phyloP scores from a whole-genome alignment of 1,284 basidiomycete genomes.

The Peniophora sp. region DNA sequence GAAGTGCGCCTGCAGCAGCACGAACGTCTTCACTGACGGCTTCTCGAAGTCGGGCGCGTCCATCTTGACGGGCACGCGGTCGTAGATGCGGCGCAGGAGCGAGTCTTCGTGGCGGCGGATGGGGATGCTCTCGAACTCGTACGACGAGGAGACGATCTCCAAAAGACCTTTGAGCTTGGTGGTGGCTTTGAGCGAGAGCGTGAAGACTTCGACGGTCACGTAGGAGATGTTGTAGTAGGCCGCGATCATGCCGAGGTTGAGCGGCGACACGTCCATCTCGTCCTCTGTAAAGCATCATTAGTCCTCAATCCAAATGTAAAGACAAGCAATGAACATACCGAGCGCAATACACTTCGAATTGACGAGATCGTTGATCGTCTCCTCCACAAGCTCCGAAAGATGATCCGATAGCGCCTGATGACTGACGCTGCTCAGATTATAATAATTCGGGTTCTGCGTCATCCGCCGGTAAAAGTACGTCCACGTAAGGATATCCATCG shows the following conservation, averaged over 20 bases:
- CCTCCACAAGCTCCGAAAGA: conserved; percentile 93
- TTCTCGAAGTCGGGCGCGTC: conserved; percentile 81
- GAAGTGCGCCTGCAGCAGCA: conserved; percentile 96
- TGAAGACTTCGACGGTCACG: conserved; percentile 95
- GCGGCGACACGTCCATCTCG: conserved; percentile 87
- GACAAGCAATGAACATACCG: conserved; percentile 37
- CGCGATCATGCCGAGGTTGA: conserved; percentile 95
- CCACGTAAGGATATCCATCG: conserved; percentile 92
- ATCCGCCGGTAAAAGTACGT: conserved; percentile 95
- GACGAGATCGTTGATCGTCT: conserved; percentile 84
- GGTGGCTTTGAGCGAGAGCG: conserved; percentile 88
- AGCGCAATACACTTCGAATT: conserved; percentile 94
- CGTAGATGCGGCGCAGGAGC: conserved; percentile 83
- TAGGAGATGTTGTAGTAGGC: conserved; percentile 91
- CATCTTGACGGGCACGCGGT: conserved; percentile 96
- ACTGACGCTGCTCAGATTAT: conserved; percentile 89
- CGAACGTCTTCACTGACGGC: conserved; percentile 97
- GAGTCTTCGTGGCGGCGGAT: conserved; percentile 89
- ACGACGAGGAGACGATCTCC: conserved; percentile 93
- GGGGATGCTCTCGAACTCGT: conserved; percentile 93
- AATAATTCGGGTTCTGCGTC: conserved; percentile 94
- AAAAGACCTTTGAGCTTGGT: conserved; percentile 97
- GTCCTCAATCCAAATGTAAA: background rate
- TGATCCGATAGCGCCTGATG: conserved; percentile 93
- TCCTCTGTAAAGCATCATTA: conserved; percentile 47